phyloP scores from a whole-genome alignment of 257 asterid species.

The Prunella vulgaris region DNA sequence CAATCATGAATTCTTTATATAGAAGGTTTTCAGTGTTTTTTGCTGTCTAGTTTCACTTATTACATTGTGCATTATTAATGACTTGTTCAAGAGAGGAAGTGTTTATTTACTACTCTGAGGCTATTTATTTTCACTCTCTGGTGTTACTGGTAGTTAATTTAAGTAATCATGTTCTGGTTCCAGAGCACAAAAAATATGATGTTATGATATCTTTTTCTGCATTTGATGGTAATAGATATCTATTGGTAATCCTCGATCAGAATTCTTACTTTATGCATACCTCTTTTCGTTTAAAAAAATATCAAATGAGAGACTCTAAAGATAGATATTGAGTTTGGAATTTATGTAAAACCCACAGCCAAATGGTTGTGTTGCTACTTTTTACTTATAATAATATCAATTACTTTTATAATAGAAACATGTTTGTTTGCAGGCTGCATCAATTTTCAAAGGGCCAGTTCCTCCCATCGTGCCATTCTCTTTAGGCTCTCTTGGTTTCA shows the following conservation, averaged over 20 bases:
- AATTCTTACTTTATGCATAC: too few relatives aligned
- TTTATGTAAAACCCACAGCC: background rate
- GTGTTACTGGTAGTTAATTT: background rate
- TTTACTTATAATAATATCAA: background rate
- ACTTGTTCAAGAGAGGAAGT: background rate
- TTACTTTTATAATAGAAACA: background rate
- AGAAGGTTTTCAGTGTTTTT: background rate
- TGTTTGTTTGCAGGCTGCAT: conserved; percentile 76
- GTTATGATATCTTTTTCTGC: background rate
- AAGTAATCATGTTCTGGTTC: background rate
- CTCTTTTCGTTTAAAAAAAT: too few relatives aligned
- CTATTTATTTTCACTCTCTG: background rate
- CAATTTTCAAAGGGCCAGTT: conserved; percentile 97
- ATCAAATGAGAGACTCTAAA: background rate
- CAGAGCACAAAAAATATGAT: background rate
- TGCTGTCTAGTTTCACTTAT: too few relatives aligned
- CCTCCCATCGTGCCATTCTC: conserved; percentile 97
- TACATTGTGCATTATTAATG: background rate
- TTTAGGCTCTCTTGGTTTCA: conserved; percentile 95
- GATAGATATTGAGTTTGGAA: background rate
- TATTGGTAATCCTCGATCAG: background rate
- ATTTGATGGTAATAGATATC: background rate
- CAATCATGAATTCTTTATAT: background rate
- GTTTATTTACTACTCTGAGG: background rate
- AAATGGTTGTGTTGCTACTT: background rate